Percentiles rank a stretch among this genome's conserved stretches.
Conservation (phyloP, 441 rosid species). For the Populus hybrid region DNA sequence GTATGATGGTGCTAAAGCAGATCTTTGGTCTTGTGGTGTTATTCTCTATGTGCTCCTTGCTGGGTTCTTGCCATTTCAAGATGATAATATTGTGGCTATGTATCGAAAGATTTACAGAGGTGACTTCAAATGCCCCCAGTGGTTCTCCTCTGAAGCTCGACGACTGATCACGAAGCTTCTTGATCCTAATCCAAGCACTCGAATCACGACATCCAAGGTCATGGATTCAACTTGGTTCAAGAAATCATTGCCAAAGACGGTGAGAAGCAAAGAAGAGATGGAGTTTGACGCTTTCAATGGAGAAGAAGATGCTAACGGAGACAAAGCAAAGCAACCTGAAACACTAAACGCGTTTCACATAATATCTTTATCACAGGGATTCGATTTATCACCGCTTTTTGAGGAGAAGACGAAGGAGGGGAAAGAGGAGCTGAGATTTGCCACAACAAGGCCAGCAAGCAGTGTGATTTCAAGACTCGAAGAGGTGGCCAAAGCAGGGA, state of each 20-base stretch:
- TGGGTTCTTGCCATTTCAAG: conserved; percentile 80
- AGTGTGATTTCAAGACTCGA: conserved; percentile 76
- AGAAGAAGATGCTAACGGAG: neutral
- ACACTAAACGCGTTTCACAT: conserved; percentile 77
- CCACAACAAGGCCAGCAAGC: conserved; percentile 67
- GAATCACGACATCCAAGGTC: conserved; percentile 47
- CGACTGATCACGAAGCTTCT: conserved; percentile 65
- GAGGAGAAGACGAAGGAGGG: conserved; percentile 77
- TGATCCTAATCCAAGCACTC: conserved; percentile 57
- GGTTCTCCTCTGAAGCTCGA: conserved; percentile 80
- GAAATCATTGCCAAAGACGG: conserved; percentile 40
- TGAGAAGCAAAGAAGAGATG: conserved; percentile 28
- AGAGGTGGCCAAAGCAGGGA: conserved; percentile 59
- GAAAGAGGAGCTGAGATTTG: conserved; percentile 69
- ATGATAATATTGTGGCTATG: conserved; percentile 74
- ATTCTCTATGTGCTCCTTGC: conserved; percentile 80
- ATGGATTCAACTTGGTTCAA: conserved; percentile 76
- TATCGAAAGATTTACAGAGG: conserved; percentile 78
- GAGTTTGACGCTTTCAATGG: conserved; percentile 32
- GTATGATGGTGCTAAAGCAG: conserved; percentile 69
- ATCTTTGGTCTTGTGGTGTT: conserved; percentile 91
- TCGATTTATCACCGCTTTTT: conserved; percentile 75
- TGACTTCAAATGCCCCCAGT: conserved; percentile 84
- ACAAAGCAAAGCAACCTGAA: conserved; percentile 41
- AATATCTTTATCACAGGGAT: conserved; percentile 77